These are phyloP conservation scores for Cutaneotrichosporon sp. DNA, from an alignment of 1,284 basidiomycete species.

Conservation along the genomic window DNA sequence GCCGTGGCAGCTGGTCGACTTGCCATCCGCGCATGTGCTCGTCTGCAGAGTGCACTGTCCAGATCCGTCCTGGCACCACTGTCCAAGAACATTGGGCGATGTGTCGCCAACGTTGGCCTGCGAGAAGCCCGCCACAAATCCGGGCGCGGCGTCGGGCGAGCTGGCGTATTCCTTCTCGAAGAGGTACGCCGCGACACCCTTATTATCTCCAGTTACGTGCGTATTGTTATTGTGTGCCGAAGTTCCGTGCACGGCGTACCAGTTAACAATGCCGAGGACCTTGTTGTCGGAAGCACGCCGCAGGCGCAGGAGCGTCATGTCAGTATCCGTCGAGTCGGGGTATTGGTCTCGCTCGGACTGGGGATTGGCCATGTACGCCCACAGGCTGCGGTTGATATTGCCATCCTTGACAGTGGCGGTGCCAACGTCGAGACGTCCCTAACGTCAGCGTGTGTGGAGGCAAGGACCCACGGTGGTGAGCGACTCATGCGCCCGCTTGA, in stretches of 20 bases:
- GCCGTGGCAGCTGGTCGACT: conserved; percentile 4
- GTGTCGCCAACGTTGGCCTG: conserved; percentile 17
- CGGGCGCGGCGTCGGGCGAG: neutral
- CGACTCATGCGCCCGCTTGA: conserved; percentile 10
- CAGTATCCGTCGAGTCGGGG: conserved; percentile 5
- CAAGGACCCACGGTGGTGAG: neutral
- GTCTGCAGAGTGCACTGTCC: conserved; percentile 5
- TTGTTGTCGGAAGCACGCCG: conserved; percentile 5
- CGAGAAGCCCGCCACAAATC: conserved; percentile 18
- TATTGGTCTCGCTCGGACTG: conserved; percentile 12
- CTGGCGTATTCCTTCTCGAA: conserved; percentile 3
- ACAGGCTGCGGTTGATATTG: conserved; percentile 15
- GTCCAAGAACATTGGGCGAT: conserved; percentile 12
- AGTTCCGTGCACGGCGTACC: conserved; percentile 18
- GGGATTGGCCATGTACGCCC: conserved; percentile 14
- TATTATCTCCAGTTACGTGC: conserved; percentile 16
- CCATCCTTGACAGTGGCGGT: conserved; percentile 11
- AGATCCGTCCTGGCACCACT: conserved; percentile 19
- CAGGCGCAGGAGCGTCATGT: conserved; percentile 15
- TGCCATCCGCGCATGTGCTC: conserved; percentile 14
- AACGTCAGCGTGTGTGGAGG: neutral
- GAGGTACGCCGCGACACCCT: conserved; percentile 14
- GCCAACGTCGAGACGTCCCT: conserved; percentile 10
- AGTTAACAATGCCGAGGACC: conserved; percentile 8
- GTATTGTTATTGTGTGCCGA: conserved; percentile 13